Evolutionary conservation across 116 monocot genomes (phyloP), one percentile per base, ranked within the genome.

Genomic region (Iris pallida): DNA sequence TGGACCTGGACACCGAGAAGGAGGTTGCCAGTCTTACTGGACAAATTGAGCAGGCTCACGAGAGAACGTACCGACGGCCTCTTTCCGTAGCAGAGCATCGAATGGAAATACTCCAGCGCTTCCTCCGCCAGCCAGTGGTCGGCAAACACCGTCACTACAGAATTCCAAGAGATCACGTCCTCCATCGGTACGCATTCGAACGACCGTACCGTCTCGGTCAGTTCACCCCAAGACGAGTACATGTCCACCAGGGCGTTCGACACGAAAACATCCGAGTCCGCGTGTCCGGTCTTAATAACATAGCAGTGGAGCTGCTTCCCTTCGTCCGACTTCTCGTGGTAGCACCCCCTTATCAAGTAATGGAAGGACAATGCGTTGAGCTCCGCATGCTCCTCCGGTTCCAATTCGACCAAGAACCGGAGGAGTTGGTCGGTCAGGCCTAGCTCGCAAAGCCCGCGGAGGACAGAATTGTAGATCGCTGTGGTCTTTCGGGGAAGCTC

Each of bases 151-250:
- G 74, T 20, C 4, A 80, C 54, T 16, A 80, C 59, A 2, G 80
- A 80, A 49, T 80, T 80, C 80, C 80, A 80, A 18, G 65, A 74
- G 59, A 80, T 80, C 17, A 74, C 63, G 19, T 80, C 80, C 12
- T 20, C 30, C 5, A 19, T 7, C 8, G 43, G 59, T 4, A 80
- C 75, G 14, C 11, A 6, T 2, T 43, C 53, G 16, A 74, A 6
- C 42, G 70, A 20, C 13, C 20, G 42, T 63, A 8, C 12, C 10
- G 65, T 59, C 15, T 70, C 74, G 3, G 14, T 65, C 16, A 64
- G 20, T 5, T 51, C 45, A 19, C 70, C 65, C 4, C 16, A n/a
- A 4, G 42, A 57, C 11, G 74, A 69, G 46, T 80, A 80, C 11
- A 80, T 48, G 51, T 80, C 80, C 48, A 80, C 80, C 45, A 80